These are phyloP conservation scores for Castanea crenata DNA, from an alignment of 306 rosid species.

Conservation along the genomic window DNA sequence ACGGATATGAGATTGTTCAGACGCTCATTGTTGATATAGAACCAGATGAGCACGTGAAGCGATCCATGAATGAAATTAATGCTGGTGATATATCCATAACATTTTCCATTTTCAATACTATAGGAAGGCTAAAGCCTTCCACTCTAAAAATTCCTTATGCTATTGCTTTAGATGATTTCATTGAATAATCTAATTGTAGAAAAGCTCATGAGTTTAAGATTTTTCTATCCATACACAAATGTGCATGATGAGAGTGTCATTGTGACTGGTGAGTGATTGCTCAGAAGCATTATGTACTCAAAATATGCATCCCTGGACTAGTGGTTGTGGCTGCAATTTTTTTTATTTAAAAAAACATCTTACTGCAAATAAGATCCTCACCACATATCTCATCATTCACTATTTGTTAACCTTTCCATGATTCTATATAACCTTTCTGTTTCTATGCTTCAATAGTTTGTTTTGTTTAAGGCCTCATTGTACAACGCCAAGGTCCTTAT, in stretches of 20 bases:
- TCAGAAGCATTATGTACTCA: not conserved
- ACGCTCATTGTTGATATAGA: conserved; percentile 66
- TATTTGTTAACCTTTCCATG: not conserved
- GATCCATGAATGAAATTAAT: conserved; percentile 71
- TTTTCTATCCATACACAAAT: not conserved
- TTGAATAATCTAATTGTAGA: no score
- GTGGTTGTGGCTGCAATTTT: not conserved
- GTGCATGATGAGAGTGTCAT: not conserved
- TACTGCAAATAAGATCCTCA: not conserved
- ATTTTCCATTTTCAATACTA: not conserved
- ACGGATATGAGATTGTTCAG: conserved; percentile 68
- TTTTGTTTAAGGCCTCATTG: not conserved
- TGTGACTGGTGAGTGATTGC: no score
- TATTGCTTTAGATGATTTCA: not conserved
- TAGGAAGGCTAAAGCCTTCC: no score
- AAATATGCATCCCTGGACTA: not conserved
- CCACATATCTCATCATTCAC: not conserved
- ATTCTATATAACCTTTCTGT: not conserved
- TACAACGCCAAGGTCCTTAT: not conserved
- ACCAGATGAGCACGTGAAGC: conserved; percentile 57
- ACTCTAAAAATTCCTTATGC: not conserved
- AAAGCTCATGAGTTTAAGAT: no score
- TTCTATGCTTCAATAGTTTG: not conserved
- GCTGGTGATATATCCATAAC: conserved; percentile 43
- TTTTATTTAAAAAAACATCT: not conserved